phyloP scores from a whole-genome alignment of 768 basidiomycete species.

The Tricholoma sp. region DNA sequence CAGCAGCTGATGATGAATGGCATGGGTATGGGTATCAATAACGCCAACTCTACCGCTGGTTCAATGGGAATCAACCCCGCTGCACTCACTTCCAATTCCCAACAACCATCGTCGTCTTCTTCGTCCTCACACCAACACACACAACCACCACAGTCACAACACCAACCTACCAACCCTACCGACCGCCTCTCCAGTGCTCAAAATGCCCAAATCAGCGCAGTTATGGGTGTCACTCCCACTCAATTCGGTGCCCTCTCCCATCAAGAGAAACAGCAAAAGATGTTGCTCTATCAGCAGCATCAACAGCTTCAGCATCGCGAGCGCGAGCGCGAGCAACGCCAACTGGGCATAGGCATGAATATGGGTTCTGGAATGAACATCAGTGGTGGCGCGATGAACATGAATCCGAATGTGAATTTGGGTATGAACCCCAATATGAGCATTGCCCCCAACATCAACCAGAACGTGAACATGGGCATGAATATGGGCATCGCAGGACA shows the following conservation, averaged over 20 bases:
- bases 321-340: constrained; percentile 9
- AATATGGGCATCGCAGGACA: neutral
- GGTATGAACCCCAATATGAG: neutral
- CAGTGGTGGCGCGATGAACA: too few relatives aligned
- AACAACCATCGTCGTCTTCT: neutral
- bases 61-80: constrained; percentile 13
- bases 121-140: neutral
- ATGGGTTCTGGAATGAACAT: too few relatives aligned
- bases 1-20: constrained; percentile 10
- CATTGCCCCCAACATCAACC: too few relatives aligned
- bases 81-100: constrained; percentile 11
- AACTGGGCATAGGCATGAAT: neutral
- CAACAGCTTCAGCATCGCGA: constrained; percentile 17
- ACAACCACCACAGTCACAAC: neutral
- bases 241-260: constrained; percentile 13
- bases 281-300: constrained; percentile 1
- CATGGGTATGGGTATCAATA: neutral
- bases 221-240: constrained; percentile 8
- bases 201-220: neutral
- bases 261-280: constrained; percentile 19
- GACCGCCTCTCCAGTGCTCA: neutral
- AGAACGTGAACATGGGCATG: neutral
- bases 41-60: neutral
- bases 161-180: too few relatives aligned
- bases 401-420: neutral